phyloP scores from a whole-genome alignment of 306 rosid genomes.

The Castanea crenata region DNA sequence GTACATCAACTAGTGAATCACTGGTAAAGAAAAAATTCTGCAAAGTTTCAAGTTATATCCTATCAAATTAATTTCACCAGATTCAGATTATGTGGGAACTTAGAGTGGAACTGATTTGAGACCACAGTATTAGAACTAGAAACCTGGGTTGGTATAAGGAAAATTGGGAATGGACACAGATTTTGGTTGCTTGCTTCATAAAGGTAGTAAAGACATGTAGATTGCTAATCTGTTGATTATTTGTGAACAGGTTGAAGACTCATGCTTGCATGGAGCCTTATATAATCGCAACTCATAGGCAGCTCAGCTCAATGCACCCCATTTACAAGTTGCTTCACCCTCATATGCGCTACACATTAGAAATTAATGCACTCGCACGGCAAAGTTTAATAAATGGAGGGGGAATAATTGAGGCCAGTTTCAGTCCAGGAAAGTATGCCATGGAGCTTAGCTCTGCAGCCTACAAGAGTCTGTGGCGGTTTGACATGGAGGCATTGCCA shows the following conservation, averaged over 20 bases:
- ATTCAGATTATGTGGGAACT: neutral
- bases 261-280: slow-evolving; percentile 95
- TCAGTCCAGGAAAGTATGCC: slow-evolving; percentile 85
- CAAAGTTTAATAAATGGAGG: slow-evolving; percentile 90
- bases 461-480: slow-evolving; percentile 74
- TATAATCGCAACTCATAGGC: slow-evolving; percentile 87
- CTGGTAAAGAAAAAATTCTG: slow-evolving; percentile 48
- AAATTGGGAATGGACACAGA: slow-evolving; percentile 11
- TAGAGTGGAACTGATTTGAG: neutral
- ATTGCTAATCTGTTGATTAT: slow-evolving; percentile 12
- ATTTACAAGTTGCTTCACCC: slow-evolving; percentile 86
- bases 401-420: slow-evolving; percentile 84
- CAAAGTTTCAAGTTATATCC: slow-evolving; percentile 3
- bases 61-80: neutral
- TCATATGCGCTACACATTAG: slow-evolving; percentile 93
- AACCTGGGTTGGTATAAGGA: neutral
- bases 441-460: slow-evolving; percentile 93
- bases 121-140: neutral
- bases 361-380: slow-evolving; percentile 86
- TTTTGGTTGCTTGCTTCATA: neutral
- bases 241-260: slow-evolving; percentile 83
- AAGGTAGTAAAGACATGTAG: slow-evolving; percentile 3
- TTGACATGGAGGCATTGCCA: slow-evolving; percentile 89
- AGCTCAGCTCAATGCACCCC: slow-evolving; percentile 93
- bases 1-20: slow-evolving; percentile 94